Evolutionary conservation across 495 filamentous ascomycete genomes (phyloP).

Genomic region (Penicillium cataractarum): DNA sequence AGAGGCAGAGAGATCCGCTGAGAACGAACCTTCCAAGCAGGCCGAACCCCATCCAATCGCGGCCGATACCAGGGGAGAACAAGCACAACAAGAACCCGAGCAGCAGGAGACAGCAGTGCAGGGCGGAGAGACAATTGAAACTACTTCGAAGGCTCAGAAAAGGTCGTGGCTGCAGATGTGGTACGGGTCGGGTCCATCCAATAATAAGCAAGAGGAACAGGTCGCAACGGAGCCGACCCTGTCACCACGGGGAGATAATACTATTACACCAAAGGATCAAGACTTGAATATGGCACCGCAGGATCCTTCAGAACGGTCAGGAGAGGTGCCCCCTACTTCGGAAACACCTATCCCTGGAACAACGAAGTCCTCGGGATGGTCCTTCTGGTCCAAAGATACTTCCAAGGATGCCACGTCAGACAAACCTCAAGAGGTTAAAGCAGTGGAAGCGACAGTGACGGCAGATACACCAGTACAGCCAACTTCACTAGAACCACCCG

Average conservation of each 20-base stretch:
- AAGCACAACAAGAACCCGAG: slow-evolving; percentile 20
- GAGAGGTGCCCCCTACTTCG: slow-evolving; percentile 36
- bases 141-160: slow-evolving; percentile 33
- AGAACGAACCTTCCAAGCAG: slow-evolving; percentile 24
- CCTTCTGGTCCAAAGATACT: slow-evolving; percentile 78
- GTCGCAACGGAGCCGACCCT: slow-evolving; percentile 29
- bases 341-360: slow-evolving; percentile 43
- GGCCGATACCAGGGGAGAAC: slow-evolving; percentile 15
- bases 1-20: slow-evolving; percentile 25
- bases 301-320: slow-evolving; percentile 19
- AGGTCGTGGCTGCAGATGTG: slow-evolving; percentile 55
- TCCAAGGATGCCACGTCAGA: slow-evolving; percentile 43
- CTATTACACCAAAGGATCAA: slow-evolving; percentile 17
- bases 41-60: slow-evolving; percentile 24
- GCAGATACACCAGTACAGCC: slow-evolving; percentile 37
- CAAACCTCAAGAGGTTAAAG: slow-evolving; percentile 48
- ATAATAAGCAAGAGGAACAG: slow-evolving; percentile 34
- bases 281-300: slow-evolving; percentile 29
- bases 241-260: slow-evolving; percentile 15
- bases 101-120: slow-evolving; percentile 23
- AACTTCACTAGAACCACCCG: slow-evolving; percentile 20
- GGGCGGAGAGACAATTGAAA: slow-evolving; percentile 25
- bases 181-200: slow-evolving; percentile 40
- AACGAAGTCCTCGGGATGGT: slow-evolving; percentile 72
- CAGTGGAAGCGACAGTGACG: slow-evolving; percentile 70